phyloP scores from a whole-genome alignment of 106 monocot species.

The Acorus gramineus region DNA sequence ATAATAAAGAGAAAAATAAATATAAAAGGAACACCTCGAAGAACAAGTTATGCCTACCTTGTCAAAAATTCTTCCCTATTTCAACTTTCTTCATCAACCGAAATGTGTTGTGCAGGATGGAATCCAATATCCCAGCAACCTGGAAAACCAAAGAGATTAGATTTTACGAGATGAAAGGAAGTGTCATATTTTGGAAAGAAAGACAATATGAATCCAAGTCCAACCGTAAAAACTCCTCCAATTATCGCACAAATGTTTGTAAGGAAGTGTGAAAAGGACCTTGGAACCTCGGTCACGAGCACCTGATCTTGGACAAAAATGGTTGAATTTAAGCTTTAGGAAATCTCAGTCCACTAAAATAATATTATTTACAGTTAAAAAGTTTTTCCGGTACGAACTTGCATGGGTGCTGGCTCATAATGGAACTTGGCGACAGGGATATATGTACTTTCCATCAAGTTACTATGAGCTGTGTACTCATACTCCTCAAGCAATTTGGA shows the following conservation, averaged over 20 bases:
- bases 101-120: slow-evolving; percentile 54
- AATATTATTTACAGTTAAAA: neutral
- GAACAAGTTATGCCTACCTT: too few species aligned
- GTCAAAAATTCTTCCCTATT: slow-evolving; percentile 48
- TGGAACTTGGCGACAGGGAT: slow-evolving; percentile 88
- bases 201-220: neutral
- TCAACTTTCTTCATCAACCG: slow-evolving; percentile 60
- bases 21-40: too few species aligned
- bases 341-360: neutral
- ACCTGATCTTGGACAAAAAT: slow-evolving; percentile 37
- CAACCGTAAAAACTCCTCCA: slow-evolving; percentile 94
- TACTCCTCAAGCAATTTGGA: slow-evolving; percentile 71
- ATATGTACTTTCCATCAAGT: slow-evolving; percentile 62
- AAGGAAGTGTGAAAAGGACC: slow-evolving; percentile 91
- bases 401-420: slow-evolving; percentile 91
- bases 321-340: neutral
- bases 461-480: slow-evolving; percentile 92
- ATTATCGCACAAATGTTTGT: slow-evolving; percentile 96
- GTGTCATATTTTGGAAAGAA: neutral
- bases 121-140: slow-evolving; percentile 80
- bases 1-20: too few species aligned
- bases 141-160: slow-evolving; percentile 14
- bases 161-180: neutral
- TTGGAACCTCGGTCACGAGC: slow-evolving; percentile 62
- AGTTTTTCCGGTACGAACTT: slow-evolving; percentile 26